These are phyloP conservation scores for Pseudogymnoascus sp. DNA, from an alignment of 2,329 filamentous ascomycete species.

Conservation along the genomic window DNA sequence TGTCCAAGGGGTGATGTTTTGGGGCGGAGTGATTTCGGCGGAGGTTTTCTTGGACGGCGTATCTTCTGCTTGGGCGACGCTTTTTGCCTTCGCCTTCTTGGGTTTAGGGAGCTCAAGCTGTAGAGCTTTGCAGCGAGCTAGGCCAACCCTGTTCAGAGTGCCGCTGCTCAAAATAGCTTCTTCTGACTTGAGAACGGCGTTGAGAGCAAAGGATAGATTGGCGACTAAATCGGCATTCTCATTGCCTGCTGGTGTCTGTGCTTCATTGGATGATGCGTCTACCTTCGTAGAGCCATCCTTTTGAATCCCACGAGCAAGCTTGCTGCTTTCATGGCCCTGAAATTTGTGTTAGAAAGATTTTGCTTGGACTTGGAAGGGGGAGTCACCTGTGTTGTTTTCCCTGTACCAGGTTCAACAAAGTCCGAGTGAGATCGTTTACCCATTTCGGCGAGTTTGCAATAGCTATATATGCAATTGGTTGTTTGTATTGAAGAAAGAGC, in stretches of 20 bases:
- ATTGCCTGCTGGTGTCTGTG: neutral
- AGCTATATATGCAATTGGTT: neutral
- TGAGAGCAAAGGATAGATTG: neutral
- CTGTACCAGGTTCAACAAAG: neutral
- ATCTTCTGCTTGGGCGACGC: neutral
- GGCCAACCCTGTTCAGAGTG: neutral
- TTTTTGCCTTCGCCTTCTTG: neutral
- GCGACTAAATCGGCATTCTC: neutral
- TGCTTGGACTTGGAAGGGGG: neutral
- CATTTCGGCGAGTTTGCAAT: neutral
- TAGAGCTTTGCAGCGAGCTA: neutral
- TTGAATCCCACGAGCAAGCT: slow-evolving; percentile 48
- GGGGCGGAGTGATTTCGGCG: slow-evolving; percentile 13
- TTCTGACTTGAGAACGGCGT: neutral
- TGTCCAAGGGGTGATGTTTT: slow-evolving; percentile 40
- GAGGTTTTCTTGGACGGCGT: neutral
- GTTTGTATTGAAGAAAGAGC: neutral
- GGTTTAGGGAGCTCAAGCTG: slow-evolving; percentile 5
- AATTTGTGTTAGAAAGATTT: neutral
- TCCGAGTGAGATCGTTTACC: neutral
- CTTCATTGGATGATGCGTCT: neutral
- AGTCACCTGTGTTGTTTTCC: neutral
- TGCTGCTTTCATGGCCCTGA: slow-evolving; percentile 29
- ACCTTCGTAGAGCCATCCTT: slow-evolving; percentile 34
- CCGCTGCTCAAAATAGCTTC: neutral